Base-by-base conservation (phyloP, 2,329 filamentous ascomycete genomes). In the Juglanconis sp. region DNA sequence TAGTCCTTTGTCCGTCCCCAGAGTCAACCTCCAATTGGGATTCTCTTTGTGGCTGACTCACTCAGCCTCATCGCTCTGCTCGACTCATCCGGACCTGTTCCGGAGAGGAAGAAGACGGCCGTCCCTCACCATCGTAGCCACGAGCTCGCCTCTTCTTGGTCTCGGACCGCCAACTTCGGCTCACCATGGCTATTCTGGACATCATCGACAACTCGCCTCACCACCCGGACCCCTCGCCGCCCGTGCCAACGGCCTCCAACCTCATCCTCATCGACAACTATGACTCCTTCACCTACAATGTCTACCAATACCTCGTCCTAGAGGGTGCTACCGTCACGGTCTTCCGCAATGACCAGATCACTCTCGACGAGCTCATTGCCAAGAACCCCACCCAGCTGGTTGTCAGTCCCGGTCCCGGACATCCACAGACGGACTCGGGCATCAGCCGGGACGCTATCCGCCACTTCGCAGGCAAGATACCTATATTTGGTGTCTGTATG, bases 221-320 rank as follows among this genome's bases (percentile, higher is more conserved):
- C 72, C 88, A 96, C 74, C 90, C 91, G 62, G 84, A 89, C 65
- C 88, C 89, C 56, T 87, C 88, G 35, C 80, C 87, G 56, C 87
- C 87, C 40, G 81, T 97, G 56, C 74, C 88, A 31, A 92, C 87
- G 54, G 95, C 95, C 32, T 90, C 89, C 60, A 98, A 98, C 75
- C 83, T 99, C 61, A 85, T 99, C 64, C 83, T 99, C 65, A 97
- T 99, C 70, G 95, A 99, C 81, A 99, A 99, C 77, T 99, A 98
- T 76, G 95, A 99, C 76, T 98, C 95, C 3, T 99, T 99, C 75
- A 97, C 94, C 61, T 99, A 93, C 92, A 99, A 99, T 72, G 92
- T 99, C 61, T 99, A 98, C 75, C 96, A 99, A 75, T 99, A 99
- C 71, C 86, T 99, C 1, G 89, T 94, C 6, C 87, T 99, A n/a